Evolutionary conservation across 345 rosid species (phyloP).

Genomic region (Lepidium aucheri): DNA sequence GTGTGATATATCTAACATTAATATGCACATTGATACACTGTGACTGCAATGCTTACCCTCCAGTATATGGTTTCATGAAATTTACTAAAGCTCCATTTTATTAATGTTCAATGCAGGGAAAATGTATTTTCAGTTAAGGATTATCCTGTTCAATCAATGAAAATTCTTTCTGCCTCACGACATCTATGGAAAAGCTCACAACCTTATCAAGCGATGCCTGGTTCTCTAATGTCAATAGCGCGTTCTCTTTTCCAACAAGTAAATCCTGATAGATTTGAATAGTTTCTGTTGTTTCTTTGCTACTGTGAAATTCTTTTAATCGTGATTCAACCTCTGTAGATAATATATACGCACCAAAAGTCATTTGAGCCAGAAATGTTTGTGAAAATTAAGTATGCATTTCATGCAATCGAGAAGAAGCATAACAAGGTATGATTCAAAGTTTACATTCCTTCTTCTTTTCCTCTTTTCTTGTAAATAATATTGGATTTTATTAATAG

Average conservation of each 20-base stretch:
- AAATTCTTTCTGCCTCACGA: conserved; percentile 47
- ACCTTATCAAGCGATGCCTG: conserved; percentile 26
- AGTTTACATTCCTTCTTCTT: not conserved
- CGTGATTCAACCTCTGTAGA: conserved; percentile 37
- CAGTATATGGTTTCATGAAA: not conserved
- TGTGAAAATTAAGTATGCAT: conserved; percentile 42
- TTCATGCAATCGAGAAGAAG: conserved; percentile 34
- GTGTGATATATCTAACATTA: not conserved
- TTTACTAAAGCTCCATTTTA: not conserved
- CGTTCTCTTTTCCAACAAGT: conserved; percentile 69
- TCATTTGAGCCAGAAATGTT: conserved; percentile 54
- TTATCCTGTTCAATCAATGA: conserved; percentile 36
- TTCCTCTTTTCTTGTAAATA: conserved; percentile 5
- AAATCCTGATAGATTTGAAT: conserved; percentile 5
- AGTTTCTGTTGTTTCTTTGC: not conserved
- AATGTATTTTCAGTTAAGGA: conserved; percentile 45
- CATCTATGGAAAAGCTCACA: conserved; percentile 47
- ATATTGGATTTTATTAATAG: not conserved
- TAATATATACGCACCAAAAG: conserved; percentile 56
- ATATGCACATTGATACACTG: not conserved
- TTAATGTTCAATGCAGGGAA: conserved; percentile 35
- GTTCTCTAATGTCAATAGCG: conserved; percentile 47
- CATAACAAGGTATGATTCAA: conserved; percentile 34
- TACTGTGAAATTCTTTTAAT: not conserved
- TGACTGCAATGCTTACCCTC: not conserved